Conservation (phyloP, 768 basidiomycete species). For the Hortiboletus campestris region DNA sequence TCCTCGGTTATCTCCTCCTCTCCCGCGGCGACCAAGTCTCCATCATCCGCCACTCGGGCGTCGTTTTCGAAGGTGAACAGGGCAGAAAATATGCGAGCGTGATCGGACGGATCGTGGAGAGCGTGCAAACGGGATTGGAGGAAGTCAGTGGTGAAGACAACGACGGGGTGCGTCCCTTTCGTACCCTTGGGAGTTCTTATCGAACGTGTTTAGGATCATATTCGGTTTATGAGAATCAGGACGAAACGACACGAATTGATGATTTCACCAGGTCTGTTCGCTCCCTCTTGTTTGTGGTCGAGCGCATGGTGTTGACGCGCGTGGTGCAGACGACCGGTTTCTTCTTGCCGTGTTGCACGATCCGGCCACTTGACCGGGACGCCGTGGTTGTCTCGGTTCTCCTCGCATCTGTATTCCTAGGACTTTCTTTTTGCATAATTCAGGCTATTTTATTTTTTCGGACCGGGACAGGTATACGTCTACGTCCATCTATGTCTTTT, state of each 20-base stretch:
- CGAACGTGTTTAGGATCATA: slow-evolving; percentile 68
- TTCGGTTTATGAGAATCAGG: slow-evolving; percentile 86
- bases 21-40: slow-evolving; percentile 69
- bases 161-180: slow-evolving; percentile 49
- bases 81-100: slow-evolving; percentile 73
- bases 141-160: slow-evolving; percentile 67
- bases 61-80: slow-evolving; percentile 83
- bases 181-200: too few relatives aligned
- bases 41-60: slow-evolving; percentile 83
- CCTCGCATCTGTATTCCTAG: slow-evolving; percentile 15
- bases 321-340: slow-evolving; percentile 65
- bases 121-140: slow-evolving; percentile 73
- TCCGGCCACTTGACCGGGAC: slow-evolving; percentile 46
- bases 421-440: slow-evolving; percentile 7
- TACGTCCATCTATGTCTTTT: not conserved
- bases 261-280: slow-evolving; percentile 82
- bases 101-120: slow-evolving; percentile 73
- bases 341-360: slow-evolving; percentile 83
- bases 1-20: slow-evolving; percentile 83
- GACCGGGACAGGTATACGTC: not conserved
- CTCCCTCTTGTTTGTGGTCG: not conserved
- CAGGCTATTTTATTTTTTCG: not conserved
- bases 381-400: not conserved
- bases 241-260: slow-evolving; percentile 91
- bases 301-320: not conserved